Evolutionary conservation across 768 basidiomycete species (phyloP), one percentile per base, ranked within the genome.

Genomic region (Trametopsis cervina): DNA sequence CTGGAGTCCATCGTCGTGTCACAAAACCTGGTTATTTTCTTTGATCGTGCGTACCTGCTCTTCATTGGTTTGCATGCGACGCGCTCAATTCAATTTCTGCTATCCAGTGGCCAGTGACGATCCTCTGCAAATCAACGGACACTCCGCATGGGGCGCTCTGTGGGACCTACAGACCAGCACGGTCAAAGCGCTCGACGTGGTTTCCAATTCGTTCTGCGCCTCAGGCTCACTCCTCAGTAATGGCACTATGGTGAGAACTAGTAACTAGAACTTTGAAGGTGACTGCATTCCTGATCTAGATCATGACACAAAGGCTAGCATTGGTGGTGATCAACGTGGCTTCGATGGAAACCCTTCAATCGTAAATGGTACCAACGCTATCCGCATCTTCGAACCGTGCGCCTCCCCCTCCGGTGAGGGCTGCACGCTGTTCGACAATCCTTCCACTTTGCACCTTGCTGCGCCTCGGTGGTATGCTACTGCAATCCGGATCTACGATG

Each of bases 151-250:
- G 60, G 58, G 56, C 17, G 60, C 54, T 7, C 52, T 61, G 15
- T 61, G 50, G 49, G 47, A 61, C 29, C 42, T 61, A n/a, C 42
- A 59, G 36, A 58, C 56, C 7, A 57, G 48, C 47, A 46, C 54
- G 5, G 49, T 50, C 11, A 41, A 44, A 9, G 46, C 65, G 2
- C 42, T 66, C 36, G 44, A 62, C 22, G 58, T 64, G 7, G 25
- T 60, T 2, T 59, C 64, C 7, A 60, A 67, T 51, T 56, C 60
- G 0, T 67, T 66, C 54, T 67, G 66, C 48, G 66, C 63, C 1
- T 55, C 57, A 17, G 65, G 66, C 2, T 60, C 54, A 1, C 47
- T 65, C 3, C 42, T 69, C 18, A 62, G 61, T 43, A 69, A 69
- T 41, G 67, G 63, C 3, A 59, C 64, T 9, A 62, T 66, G 65